A percentile compares a stretch with the other conserved stretches of the same genome.
Conservation (phyloP, 371 early-diverging fungal species). For the Rhizopus sp. region DNA sequence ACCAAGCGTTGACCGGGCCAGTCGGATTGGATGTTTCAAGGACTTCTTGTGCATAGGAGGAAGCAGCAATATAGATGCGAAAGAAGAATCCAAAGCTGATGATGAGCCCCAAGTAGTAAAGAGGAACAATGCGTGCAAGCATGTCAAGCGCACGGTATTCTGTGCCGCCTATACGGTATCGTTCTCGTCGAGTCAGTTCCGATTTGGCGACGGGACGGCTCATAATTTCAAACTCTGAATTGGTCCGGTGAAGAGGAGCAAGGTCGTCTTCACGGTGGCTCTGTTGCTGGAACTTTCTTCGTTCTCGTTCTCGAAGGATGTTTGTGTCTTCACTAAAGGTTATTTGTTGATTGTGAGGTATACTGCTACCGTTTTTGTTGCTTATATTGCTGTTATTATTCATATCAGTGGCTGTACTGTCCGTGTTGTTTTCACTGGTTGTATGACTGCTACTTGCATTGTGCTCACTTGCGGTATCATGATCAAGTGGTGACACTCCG, state of each 20-base stretch:
- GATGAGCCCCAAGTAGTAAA: conserved; percentile 30
- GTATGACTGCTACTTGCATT: not conserved
- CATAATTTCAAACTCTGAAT: conserved; percentile 30
- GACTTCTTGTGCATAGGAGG: conserved; percentile 31
- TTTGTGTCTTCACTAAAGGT: conserved; percentile 32
- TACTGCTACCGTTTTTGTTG: conserved; percentile 1
- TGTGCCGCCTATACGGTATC: conserved; percentile 40
- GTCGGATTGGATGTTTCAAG: conserved; percentile 33
- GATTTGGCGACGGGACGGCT: conserved; percentile 23
- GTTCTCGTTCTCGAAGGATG: conserved; percentile 23
- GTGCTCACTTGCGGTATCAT: not conserved
- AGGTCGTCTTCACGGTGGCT: conserved; percentile 6
- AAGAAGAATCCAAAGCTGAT: conserved; percentile 30
- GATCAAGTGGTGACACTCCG: not conserved
- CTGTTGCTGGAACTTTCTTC: conserved; percentile 15
- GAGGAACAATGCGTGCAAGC: conserved; percentile 31
- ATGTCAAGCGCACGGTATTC: conserved; percentile 44
- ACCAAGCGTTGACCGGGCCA: conserved; percentile 43
- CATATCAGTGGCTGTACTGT: not conserved
- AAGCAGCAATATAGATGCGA: conserved; percentile 38
- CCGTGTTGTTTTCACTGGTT: conserved; percentile 1
- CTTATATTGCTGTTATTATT: not conserved
- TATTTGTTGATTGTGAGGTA: conserved; percentile 19
- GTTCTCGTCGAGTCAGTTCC: conserved; percentile 35
- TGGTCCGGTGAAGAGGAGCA: conserved; percentile 14